Conservation (phyloP, 805 yeast species). For the Yamadazyma endophytica region DNA sequence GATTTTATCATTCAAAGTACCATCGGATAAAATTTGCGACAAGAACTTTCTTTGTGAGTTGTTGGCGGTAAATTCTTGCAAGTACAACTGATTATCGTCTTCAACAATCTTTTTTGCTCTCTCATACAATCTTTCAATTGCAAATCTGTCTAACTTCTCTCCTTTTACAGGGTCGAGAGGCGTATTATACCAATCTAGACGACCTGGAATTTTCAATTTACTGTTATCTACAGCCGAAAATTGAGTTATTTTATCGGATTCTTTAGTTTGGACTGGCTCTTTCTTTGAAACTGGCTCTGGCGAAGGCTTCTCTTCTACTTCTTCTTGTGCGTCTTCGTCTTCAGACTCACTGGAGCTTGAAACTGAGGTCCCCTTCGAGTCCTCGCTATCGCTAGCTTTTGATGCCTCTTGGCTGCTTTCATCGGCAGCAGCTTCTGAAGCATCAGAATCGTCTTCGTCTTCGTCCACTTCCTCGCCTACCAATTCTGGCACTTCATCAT, state of each 20-base stretch:
- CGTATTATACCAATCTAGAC: constrained; percentile 75
- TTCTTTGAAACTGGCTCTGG: constrained; percentile 14
- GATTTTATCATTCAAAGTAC: constrained; percentile 93
- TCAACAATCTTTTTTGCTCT: constrained; percentile 66
- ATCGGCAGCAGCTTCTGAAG: constrained; percentile 19
- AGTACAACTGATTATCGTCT: constrained; percentile 65
- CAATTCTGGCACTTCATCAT: constrained; percentile 18
- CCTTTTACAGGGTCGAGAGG: constrained; percentile 26
- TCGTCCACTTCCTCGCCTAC: constrained; percentile 34
- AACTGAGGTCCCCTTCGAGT: constrained; percentile 3
- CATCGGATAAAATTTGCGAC: constrained; percentile 81
- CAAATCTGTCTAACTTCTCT: constrained; percentile 46
- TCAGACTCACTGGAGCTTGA: constrained; percentile 7
- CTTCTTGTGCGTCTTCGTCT: constrained; percentile 6
- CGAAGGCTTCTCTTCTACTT: constrained; percentile 10
- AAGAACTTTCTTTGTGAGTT: constrained; percentile 83
- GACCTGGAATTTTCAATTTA: constrained; percentile 55
- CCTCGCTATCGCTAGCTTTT: constrained; percentile 10
- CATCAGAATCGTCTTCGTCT: constrained; percentile 29
- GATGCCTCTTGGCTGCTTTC: constrained; percentile 15
- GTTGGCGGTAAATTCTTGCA: constrained; percentile 68
- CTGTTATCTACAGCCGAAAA: constrained; percentile 52
- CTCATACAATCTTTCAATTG: constrained; percentile 55
- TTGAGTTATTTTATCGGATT: constrained; percentile 26
- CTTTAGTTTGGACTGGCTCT: constrained; percentile 15